These are phyloP conservation scores for Cutaneotrichosporon spelunceum DNA, from an alignment of 1,284 basidiomycete genomes.

Conservation along the genomic window DNA sequence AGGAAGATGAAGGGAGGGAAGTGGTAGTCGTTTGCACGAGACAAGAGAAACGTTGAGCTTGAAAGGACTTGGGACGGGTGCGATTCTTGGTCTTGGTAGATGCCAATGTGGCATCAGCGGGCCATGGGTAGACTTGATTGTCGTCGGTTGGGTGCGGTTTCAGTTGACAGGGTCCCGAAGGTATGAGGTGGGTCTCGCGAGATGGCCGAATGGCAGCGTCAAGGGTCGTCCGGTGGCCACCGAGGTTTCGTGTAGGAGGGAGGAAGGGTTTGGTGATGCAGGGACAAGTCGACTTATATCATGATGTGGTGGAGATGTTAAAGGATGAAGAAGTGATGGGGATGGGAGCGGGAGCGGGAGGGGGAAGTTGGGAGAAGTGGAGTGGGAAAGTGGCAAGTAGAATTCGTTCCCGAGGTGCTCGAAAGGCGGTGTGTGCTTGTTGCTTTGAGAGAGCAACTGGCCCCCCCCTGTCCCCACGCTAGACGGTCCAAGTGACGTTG, in stretches of 20 bases:
- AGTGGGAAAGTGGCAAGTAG: no score
- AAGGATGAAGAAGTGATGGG: not conserved
- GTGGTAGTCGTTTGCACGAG: not conserved
- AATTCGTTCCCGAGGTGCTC: no score
- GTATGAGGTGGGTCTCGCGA: not conserved
- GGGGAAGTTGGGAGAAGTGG: no score
- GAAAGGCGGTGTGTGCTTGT: no score
- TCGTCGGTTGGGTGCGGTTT: not conserved
- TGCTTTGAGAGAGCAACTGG: no score
- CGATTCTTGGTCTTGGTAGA: not conserved
- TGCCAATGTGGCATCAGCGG: not conserved
- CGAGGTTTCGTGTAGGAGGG: not conserved
- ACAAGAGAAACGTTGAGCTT: not conserved
- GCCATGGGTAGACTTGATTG: not conserved
- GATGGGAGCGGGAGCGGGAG: no score
- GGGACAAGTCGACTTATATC: not conserved
- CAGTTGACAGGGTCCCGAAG: not conserved
- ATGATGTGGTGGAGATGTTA: not conserved
- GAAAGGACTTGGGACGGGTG: not conserved
- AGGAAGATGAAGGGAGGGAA: not conserved
- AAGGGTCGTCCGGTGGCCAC: not conserved
- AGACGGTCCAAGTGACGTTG: no score
- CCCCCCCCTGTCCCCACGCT: no score
- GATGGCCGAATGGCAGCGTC: not conserved
- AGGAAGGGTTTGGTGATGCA: not conserved